Evolutionary conservation across 805 yeast species (phyloP), one percentile per base, ranked within the genome.

Genomic region (Debaryomyces hansenii): DNA sequence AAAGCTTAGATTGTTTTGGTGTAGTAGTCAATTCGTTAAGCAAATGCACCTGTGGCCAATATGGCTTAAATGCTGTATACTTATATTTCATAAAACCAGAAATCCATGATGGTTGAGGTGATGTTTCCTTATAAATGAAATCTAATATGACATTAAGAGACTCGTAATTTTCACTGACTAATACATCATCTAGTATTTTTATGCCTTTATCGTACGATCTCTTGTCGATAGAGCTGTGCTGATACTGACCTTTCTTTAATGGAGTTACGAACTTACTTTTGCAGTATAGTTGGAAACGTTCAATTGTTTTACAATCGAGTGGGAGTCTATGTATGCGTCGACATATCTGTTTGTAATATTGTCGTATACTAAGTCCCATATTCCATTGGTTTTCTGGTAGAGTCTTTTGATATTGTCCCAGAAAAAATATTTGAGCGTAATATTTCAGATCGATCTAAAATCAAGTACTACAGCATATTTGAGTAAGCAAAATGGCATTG

Each of bases 21-120:
- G 42, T 41, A 15, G 47, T 40, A 27, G 58, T 59, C 39, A 59
- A 54, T 37, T 65, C 71, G 12, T 60, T 47, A 4, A 68, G 53
- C 20, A 67, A 44, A 47, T 72, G 75, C 4, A 59, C 63, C 40
- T 57, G 66, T 5, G 77, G 77, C 71, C 71, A 71, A 3, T 47
- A 34, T 1, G 44, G 34, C 24, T 61, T 58, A 34, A 70, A 49
- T 5, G 57, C 44, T 20, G 51, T 38, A 42, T 64, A 62, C 56
- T 55, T 29, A 53, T 44, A 9, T 51, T 47, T 4, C 44, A 15
- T 38, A 48, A 70, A 63, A 7, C 52, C 52, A 1, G 37, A 21
- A 12, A 58, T 40, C 65, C 69, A 63, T 0, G 46, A 51, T 14
- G 36, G 47, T 1, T 41, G 36, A 16, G 44, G 34, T 11, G 3